Base-by-base conservation (phyloP, 2,329 filamentous ascomycete species). In the Bipolaris sorokiniana region DNA sequence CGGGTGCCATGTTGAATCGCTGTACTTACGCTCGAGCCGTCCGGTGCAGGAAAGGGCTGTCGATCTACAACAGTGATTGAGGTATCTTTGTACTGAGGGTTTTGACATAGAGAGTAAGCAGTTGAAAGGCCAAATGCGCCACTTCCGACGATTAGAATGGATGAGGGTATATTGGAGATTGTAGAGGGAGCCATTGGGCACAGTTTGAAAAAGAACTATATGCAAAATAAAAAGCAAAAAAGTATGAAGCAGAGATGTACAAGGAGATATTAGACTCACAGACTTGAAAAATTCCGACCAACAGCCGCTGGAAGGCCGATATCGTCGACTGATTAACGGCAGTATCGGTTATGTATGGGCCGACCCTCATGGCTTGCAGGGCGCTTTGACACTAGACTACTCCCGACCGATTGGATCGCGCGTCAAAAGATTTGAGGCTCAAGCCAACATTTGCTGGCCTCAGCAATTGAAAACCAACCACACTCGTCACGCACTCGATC, bases 91-190 rank as follows among this genome's bases (percentile, higher is more conserved):
- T 77, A 83, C 4, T 71, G 67, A 36, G 86, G 79, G 34, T 89
- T 86, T 62, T 83, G 82, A 57, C 88, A 81, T 45, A 97, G 84
- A 13, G 90, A 83, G 63, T 88, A 86, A 49, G 92, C 90, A 20
- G 87, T 89, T 7, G 85, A 84, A 51, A 90, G 78, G 28, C 83
- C 83, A 59, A 85, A 85, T 42, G 84, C 82, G 46, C 83, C 83
- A 26, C 81, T 80, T 54, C 81, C 81, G 36, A 83, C 68, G 55
- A 83, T 82, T 26, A 83, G 70, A 51, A 83, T 72, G 7, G 79
- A 80, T 16, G 77, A 76, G 20, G 80, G 79, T 40, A 67, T 62
- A 45, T 66, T 51, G 40, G 49, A 40, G 15, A 54, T 47, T n/a
- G 53, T 48, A 34, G 59, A 51, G 46, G 67, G 63, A 37, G 64